Base-by-base conservation (phyloP, 257 asterid genomes). In the Sherardia arvensis region DNA sequence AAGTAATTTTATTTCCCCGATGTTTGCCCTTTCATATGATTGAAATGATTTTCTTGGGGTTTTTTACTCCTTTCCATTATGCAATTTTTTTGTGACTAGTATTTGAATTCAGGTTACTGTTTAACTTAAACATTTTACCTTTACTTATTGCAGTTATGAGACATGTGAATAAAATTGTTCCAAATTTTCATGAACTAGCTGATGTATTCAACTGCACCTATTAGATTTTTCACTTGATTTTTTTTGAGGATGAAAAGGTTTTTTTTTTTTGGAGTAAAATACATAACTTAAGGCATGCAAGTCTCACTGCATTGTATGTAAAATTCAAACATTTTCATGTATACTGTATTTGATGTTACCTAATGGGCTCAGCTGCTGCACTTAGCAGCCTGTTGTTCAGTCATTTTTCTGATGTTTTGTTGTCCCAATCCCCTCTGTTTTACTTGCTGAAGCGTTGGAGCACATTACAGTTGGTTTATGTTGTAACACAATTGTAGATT, bases 1-100 rank as follows among this genome's bases (percentile, higher is more conserved):
- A 84, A 78, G 99, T 93, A 84, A 81, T 67, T 22, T 49, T 71
- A 29, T 61, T 76, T 53, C 62, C 26, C 22, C 8, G 59, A 49
- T 25, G 4, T 59, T 61, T 56, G 17, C 25, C 14, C 17, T 28
- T 58, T 59, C 28, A 45, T 36, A 45, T 53, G 60, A 60, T 18
- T 34, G 61, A 36, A 27, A 22, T 36, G 61, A 59, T 21, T n/a
- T 59, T 59, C 51, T 8, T 47, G 21, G 48, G 38, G 59, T n/a
- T 67, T 7, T 66, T 51, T 15, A 38, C 21, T 43, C 43, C 25
- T 22, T 47, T 23, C 5, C 4, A 17, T 43, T 8, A 43, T 3
- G 47, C 47, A 43, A 43, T 0, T 43, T 25, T 14, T 60, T 61
- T 38, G 4, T 23, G 22, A 30, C 26, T 28, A 49, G 14, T 6